Evolutionary conservation across 2,329 filamentous ascomycete species (phyloP), one percentile per base, ranked within the genome.

Genomic region (Ustilaginoidea virens): DNA sequence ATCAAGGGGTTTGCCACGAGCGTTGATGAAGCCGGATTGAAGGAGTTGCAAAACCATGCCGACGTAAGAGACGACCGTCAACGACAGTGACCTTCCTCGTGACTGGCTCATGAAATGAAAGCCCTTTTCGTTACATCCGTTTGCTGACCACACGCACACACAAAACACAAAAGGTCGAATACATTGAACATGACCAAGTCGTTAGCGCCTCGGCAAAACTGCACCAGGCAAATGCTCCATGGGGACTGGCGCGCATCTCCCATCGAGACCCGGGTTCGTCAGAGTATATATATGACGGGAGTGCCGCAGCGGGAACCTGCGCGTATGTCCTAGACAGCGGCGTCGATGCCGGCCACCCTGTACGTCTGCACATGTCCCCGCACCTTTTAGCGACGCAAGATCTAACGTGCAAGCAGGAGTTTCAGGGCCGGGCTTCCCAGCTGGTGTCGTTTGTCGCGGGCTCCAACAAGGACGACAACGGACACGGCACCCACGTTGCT

Each of bases 311-410:
- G 23, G 53, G 47, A 9, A 49, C 49, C 5, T 58, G 48, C 17
- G 51, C 47, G 13, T 61, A 61, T 35, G 47, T 61, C 15, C 49
- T 61, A 22, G 58, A 61, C 39, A 52, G 55, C 6, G 57, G 58
- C 7, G 52, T 58, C 29, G 41, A 38, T 21, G 20, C 36, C 4
- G 35, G 38, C 5, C 53, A 56, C 36, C 34, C 39, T 10, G 52
- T 44, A 49, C 22, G 53, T 48, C 17, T 33, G 10, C 9, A 15
- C 5, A 7, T 4, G 5, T 11, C 7, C 12, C 0, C 10, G 5
- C 9, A 4, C 15, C 17, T 11, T 5, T 14, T 20, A 7, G 9
- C 5, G 5, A 23, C 22, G 20, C 25, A 17, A 28, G 5, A 10
- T n/a, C n/a, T n/a, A n/a, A n/a, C n/a, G n/a, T n/a, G 7, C 12